Evolutionary conservation across 2,329 filamentous ascomycete genomes (phyloP), one percentile per base, ranked within the genome.

Genomic region (Colletotrichum sp.): DNA sequence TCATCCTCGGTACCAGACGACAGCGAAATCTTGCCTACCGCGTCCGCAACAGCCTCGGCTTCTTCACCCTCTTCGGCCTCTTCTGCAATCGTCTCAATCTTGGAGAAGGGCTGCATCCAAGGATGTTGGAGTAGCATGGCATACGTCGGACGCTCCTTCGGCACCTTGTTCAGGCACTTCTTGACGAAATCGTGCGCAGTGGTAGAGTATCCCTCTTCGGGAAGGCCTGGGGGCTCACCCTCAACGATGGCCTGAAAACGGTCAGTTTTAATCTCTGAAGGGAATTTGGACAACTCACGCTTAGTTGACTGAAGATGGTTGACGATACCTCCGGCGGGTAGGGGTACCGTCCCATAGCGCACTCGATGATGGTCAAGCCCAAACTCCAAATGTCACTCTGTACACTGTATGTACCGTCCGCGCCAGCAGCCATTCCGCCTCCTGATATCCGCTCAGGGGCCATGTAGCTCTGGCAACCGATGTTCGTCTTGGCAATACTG

Each of bases 401-500:
- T 52, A 99, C 97, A 83, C 95, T 98, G 85, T 99, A 99, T 4
- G 96, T 98, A 72, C 96, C 96, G 75, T 93, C 94, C 75, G 92
- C 91, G 21, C 93, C 90, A 77, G 94, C 91, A 75, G 95, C 92
- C 81, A 96, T 92, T 26, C 94, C 94, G 72, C 96, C 96, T 65
- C 95, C 95, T 10, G 95, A 95, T 81, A 99, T 99, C 79, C 97
- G 90, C 85, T 99, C 97, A 0, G 97, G 97, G 0, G 97, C 97
- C 97, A 99, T 99, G 87, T 99, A 99, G 82, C 96, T 98, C 86
- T 99, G 97, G 82, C 97, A 99, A 52, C 97, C 97, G 81, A 99
- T 99, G 83, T 99, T 99, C 32, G 97, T 99, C 86, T 98, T 98
- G 68, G 97, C 97, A 81, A 99, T 99, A 87, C 96, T 98, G 28